Evolutionary conservation across 2,329 filamentous ascomycete genomes (phyloP).

Genomic region (Periconia digitata): DNA sequence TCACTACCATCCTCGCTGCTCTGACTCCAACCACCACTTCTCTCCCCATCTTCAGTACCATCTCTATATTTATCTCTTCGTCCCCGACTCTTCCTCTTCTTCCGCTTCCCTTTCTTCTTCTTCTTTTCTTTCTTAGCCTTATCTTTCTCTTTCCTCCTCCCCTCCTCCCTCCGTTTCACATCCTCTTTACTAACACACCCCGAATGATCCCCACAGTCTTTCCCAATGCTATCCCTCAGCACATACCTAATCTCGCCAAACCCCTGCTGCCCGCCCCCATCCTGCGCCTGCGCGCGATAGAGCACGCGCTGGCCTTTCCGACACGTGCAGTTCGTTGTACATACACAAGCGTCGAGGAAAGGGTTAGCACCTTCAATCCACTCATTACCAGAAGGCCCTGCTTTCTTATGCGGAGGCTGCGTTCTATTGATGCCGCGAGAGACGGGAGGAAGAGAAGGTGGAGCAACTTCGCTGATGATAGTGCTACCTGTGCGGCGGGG

Average conservation of each 20-base stretch:
- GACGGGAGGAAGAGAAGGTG: too few relatives aligned
- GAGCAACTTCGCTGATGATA: too few relatives aligned
- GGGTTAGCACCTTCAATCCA: slow-evolving; percentile 24
- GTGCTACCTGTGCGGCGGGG: too few relatives aligned
- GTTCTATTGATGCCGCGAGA: slow-evolving; percentile 11
- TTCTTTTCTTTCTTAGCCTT: slow-evolving; percentile 4
- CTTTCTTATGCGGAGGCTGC: slow-evolving; percentile 8
- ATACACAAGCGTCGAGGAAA: slow-evolving; percentile 34
- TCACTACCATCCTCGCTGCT: too few relatives aligned
- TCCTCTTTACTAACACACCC: slow-evolving; percentile 12
- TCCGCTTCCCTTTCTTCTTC: not conserved
- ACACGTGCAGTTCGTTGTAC: slow-evolving; percentile 30
- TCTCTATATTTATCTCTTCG: not conserved
- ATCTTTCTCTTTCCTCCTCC: slow-evolving; percentile 7
- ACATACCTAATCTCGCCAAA: slow-evolving; percentile 29
- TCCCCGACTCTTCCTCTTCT: slow-evolving; percentile 6
- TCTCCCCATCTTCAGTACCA: slow-evolving; percentile 7
- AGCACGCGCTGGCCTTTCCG: slow-evolving; percentile 30
- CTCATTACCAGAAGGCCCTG: slow-evolving; percentile 20
- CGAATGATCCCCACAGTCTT: slow-evolving; percentile 28
- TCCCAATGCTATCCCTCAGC: slow-evolving; percentile 27
- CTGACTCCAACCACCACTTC: slow-evolving; percentile 1
- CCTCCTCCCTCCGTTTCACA: slow-evolving; percentile 3
- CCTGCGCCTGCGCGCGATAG: slow-evolving; percentile 16
- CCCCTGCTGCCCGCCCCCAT: slow-evolving; percentile 6